Conservation (phyloP, 1,139 yeast species). For the Yamadazyma triangularis region DNA sequence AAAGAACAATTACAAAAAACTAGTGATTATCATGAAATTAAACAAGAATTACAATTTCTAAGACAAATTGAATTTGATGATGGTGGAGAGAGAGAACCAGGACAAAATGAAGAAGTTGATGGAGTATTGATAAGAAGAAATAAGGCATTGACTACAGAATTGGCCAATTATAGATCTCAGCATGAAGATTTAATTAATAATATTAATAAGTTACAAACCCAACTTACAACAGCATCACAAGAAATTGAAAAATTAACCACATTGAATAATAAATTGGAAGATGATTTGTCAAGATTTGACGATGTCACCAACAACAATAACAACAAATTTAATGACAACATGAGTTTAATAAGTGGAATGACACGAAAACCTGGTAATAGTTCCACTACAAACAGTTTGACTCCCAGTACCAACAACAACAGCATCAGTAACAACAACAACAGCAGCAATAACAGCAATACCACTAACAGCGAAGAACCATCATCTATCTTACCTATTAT, state of each 20-base stretch:
- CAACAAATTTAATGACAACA: slow-evolving; percentile 56
- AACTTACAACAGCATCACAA: slow-evolving; percentile 28
- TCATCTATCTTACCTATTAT: slow-evolving; percentile 75
- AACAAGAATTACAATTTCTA: slow-evolving; percentile 66
- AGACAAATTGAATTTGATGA: slow-evolving; percentile 73
- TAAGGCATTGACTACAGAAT: slow-evolving; percentile 55
- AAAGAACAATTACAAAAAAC: slow-evolving; percentile 43
- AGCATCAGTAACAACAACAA: too few relatives aligned
- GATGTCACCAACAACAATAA: slow-evolving; percentile 27
- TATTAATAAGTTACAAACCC: slow-evolving; percentile 36
- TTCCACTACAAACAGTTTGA: slow-evolving; percentile 15
- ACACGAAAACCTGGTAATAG: slow-evolving; percentile 22
- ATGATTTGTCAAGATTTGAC: slow-evolving; percentile 57
- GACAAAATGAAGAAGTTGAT: slow-evolving; percentile 27
- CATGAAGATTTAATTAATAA: slow-evolving; percentile 37
- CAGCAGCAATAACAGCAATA: too few relatives aligned
- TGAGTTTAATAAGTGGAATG: slow-evolving; percentile 64
- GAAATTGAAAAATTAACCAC: slow-evolving; percentile 32
- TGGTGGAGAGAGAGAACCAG: too few relatives aligned
- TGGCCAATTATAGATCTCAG: slow-evolving; percentile 53
- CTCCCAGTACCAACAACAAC: too few relatives aligned
- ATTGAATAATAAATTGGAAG: slow-evolving; percentile 62
- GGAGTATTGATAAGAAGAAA: slow-evolving; percentile 54
- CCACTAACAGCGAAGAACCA: too few relatives aligned
- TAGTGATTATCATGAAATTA: slow-evolving; percentile 71